phyloP scores from a whole-genome alignment of 768 basidiomycete genomes.

The Leccinellum rugosiceps region DNA sequence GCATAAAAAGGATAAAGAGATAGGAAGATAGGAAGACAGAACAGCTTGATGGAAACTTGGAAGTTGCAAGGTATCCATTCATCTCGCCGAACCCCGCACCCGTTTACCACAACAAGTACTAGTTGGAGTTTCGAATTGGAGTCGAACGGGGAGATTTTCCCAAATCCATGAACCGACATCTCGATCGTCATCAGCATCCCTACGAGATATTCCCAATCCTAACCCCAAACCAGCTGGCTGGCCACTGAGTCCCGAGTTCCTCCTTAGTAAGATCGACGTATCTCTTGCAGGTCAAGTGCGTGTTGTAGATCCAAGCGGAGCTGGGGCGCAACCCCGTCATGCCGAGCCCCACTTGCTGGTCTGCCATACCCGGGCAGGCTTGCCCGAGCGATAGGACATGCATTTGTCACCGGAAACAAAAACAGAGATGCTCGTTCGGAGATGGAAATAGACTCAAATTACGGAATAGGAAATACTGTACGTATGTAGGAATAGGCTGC shows the following conservation, averaged over 20 bases:
- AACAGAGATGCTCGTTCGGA: background rate
- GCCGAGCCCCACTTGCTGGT: constrained; percentile 11
- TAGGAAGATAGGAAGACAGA: background rate
- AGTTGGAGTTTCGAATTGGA: background rate
- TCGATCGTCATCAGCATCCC: background rate
- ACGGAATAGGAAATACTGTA: background rate
- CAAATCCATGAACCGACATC: background rate
- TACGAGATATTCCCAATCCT: background rate
- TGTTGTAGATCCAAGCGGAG: background rate
- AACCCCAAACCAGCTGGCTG: background rate
- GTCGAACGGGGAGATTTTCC: background rate
- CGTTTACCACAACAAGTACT: background rate
- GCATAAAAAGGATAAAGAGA: background rate
- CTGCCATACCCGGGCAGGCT: constrained; percentile 10
- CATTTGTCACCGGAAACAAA: constrained; percentile 12
- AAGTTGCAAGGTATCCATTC: background rate
- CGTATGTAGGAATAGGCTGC: background rate
- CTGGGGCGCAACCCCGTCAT: constrained; percentile 1
- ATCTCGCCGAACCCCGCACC: background rate
- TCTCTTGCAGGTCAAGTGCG: background rate
- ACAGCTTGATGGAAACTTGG: background rate
- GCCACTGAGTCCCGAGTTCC: background rate
- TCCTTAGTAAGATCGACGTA: background rate
- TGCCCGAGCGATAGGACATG: background rate
- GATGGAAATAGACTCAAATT: constrained; percentile 6